Evolutionary conservation across 345 rosid genomes (phyloP).

Genomic region (Gossypium ekmanianum): DNA sequence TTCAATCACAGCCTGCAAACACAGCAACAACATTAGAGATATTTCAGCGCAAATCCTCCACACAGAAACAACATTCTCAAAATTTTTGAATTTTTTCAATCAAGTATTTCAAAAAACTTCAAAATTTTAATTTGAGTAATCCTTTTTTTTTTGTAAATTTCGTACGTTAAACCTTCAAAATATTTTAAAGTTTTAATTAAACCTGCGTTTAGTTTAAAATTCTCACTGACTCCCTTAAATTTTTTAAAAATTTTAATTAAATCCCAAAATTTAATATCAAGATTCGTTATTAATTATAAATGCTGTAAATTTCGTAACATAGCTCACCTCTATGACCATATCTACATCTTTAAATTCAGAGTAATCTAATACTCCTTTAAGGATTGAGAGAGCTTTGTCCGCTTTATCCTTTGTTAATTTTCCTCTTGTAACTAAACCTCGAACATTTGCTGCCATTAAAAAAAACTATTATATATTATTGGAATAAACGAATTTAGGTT

Average conservation of each 20-base stretch:
- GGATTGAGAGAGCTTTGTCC: constrained; percentile 66
- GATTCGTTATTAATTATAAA: not conserved
- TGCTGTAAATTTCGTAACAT: not conserved
- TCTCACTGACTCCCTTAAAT: no score
- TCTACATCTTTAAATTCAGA: constrained; percentile 83
- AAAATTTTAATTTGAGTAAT: no score
- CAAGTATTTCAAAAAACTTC: no score
- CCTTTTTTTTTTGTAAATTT: no score
- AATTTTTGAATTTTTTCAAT: no score
- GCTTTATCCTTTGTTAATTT: constrained; percentile 65
- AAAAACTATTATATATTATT: no score
- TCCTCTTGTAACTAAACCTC: constrained; percentile 61
- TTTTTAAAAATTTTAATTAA: no score
- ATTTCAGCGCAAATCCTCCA: not conserved
- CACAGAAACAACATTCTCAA: not conserved
- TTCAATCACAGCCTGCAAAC: constrained; percentile 87
- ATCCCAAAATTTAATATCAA: no score
- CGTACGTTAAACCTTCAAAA: no score
- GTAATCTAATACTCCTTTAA: constrained; percentile 76
- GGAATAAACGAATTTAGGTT: no score
- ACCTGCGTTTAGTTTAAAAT: no score
- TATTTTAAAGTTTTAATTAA: no score
- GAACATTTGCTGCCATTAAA: constrained; percentile 59
- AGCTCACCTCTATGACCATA: constrained; percentile 85
- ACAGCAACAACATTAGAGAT: constrained; percentile 7